Conservation (phyloP, 352 stramenopile species). For the Pythium rishiriense region DNA sequence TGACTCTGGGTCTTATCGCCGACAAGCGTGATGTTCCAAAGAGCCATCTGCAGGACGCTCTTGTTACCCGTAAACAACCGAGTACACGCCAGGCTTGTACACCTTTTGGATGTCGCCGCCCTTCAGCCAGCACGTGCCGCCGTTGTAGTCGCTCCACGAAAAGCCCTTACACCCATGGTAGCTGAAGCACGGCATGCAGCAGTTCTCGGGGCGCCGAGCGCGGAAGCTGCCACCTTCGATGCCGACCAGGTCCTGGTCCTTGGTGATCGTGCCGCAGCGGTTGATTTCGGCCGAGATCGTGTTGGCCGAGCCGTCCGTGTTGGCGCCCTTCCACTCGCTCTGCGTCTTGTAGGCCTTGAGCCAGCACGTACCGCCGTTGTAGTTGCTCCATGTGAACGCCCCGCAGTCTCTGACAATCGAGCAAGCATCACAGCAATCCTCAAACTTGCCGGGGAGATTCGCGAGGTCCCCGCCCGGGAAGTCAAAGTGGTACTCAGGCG, state of each 20-base stretch:
- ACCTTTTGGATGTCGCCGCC: not conserved
- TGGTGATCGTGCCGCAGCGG: not conserved
- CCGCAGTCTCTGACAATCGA: no score
- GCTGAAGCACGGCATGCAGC: not conserved
- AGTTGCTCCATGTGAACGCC: no score
- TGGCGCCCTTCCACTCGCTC: not conserved
- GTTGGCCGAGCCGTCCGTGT: not conserved
- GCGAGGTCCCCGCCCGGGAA: not conserved
- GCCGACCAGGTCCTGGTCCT: not conserved
- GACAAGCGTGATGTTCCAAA: no score
- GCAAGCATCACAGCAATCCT: not conserved
- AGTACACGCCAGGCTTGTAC: not conserved
- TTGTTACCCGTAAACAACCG: not conserved
- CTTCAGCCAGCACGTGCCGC: no score
- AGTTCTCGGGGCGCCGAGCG: not conserved
- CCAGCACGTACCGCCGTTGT: no score
- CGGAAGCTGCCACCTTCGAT: not conserved
- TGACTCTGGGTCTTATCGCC: no score
- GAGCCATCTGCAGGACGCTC: no score
- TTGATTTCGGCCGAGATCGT: conserved; percentile 5
- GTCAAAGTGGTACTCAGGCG: not conserved
- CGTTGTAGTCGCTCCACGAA: no score
- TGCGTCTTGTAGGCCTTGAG: not conserved
- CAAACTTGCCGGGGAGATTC: not conserved
- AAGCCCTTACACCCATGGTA: not conserved